phyloP scores from a whole-genome alignment of 306 rosid species.

The Ormosia emarginata region DNA sequence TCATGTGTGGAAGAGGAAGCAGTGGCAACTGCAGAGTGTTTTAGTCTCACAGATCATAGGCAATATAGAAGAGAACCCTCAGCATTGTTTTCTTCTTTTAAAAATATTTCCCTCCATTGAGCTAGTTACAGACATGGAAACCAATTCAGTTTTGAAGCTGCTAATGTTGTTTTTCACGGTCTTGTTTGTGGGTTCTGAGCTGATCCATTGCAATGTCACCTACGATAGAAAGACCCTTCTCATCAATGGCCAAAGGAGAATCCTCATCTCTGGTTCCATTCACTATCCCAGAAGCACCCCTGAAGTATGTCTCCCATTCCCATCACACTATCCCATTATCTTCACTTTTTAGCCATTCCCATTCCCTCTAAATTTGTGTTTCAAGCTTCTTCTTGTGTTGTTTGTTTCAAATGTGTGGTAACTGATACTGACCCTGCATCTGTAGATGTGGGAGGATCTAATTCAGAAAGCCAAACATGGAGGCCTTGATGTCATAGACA shows the following conservation, averaged over 20 bases:
- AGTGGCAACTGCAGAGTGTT: not conserved
- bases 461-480: conserved; percentile 87
- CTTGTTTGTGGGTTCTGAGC: conserved; percentile 43
- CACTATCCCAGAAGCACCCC: conserved; percentile 98
- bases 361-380: not conserved
- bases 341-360: not conserved
- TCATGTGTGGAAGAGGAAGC: not conserved
- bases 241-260: conserved; percentile 81
- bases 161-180: conserved; percentile 25
- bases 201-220: conserved; percentile 53
- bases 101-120: conserved; percentile 39
- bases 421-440: not conserved
- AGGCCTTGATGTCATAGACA: conserved; percentile 86
- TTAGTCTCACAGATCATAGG: conserved; percentile 4
- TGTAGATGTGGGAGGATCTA: conserved; percentile 97
- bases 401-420: conserved; percentile 35
- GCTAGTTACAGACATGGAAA: conserved; percentile 41
- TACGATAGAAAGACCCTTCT: conserved; percentile 80
- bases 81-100: not conserved
- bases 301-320: conserved; percentile 38
- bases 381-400: not conserved
- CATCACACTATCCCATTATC: not conserved
- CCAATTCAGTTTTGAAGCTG: conserved; percentile 52
- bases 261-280: conserved; percentile 92
- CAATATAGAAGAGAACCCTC: not conserved